These are phyloP conservation scores for Capsella bursapastoris DNA, from an alignment of 345 rosid genomes.

Conservation along the genomic window DNA sequence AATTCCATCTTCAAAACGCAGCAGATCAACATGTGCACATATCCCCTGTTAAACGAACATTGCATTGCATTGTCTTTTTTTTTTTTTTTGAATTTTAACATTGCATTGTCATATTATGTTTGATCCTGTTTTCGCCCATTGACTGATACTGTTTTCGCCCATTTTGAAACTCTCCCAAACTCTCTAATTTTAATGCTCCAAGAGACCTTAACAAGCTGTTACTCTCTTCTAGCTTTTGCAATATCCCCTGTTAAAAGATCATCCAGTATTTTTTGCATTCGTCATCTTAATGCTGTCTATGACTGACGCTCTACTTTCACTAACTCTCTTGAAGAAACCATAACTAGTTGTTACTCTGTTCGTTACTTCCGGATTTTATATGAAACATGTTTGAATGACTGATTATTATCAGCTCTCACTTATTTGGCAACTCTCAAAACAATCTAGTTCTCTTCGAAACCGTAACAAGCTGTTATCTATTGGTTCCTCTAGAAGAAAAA, in stretches of 20 bases:
- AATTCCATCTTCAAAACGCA: slow-evolving; percentile 92
- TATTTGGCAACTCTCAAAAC: background rate
- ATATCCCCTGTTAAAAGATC: background rate
- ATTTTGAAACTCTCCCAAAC: background rate
- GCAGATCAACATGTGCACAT: slow-evolving; percentile 87
- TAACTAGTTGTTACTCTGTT: slow-evolving; percentile 1
- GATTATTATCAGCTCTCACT: background rate
- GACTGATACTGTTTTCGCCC: background rate
- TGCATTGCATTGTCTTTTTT: background rate
- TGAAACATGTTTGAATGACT: background rate
- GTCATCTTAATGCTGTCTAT: background rate
- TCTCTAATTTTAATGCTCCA: background rate
- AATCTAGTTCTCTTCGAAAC: background rate
- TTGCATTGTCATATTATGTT: background rate
- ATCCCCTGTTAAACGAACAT: slow-evolving; percentile 61
- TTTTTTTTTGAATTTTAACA: no score
- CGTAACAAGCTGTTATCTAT: background rate
- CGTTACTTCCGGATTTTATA: background rate
- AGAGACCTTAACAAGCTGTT: background rate
- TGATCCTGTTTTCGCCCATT: background rate
- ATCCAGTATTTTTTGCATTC: background rate
- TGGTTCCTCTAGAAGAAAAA: background rate
- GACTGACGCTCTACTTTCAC: background rate
- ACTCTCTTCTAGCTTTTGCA: background rate
- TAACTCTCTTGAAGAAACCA: slow-evolving; percentile 7